These are phyloP conservation scores for Xerocomellus chrysenteron DNA, from an alignment of 768 basidiomycete species.

Conservation along the genomic window DNA sequence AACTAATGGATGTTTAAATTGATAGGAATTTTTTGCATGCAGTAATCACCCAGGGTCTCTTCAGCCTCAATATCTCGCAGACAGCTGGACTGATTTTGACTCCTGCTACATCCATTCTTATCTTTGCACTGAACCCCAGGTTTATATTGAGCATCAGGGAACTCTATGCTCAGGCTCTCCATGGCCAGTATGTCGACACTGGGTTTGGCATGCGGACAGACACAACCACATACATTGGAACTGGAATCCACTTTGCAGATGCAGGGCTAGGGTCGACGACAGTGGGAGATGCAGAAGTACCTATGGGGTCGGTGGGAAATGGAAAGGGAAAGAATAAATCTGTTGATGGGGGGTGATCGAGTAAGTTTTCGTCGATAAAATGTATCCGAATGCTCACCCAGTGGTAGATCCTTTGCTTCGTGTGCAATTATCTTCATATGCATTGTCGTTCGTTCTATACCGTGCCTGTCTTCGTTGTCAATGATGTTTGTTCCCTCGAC, in stretches of 20 bases:
- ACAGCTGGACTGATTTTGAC: background rate
- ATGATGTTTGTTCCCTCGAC: no score
- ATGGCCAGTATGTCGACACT: background rate
- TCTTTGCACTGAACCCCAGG: constrained; percentile 1
- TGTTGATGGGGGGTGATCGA: background rate
- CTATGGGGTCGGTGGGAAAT: background rate
- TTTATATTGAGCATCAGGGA: constrained; percentile 10
- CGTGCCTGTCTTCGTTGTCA: no score
- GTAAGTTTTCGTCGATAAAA: background rate
- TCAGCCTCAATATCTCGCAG: background rate
- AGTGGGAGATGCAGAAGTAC: background rate
- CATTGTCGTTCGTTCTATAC: no score
- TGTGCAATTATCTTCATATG: no score
- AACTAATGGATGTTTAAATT: background rate
- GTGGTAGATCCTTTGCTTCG: no score
- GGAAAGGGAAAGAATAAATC: no score
- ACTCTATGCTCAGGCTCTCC: background rate
- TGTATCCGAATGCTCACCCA: no score
- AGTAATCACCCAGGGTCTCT: background rate
- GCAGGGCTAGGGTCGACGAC: background rate
- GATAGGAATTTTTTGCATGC: constrained; percentile 1
- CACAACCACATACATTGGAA: background rate
- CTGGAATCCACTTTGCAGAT: background rate
- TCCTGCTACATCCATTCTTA: background rate
- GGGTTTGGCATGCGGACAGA: constrained; percentile 1